Base-by-base conservation (phyloP, 768 basidiomycete species). In the Chlorophyllum brunneum region DNA sequence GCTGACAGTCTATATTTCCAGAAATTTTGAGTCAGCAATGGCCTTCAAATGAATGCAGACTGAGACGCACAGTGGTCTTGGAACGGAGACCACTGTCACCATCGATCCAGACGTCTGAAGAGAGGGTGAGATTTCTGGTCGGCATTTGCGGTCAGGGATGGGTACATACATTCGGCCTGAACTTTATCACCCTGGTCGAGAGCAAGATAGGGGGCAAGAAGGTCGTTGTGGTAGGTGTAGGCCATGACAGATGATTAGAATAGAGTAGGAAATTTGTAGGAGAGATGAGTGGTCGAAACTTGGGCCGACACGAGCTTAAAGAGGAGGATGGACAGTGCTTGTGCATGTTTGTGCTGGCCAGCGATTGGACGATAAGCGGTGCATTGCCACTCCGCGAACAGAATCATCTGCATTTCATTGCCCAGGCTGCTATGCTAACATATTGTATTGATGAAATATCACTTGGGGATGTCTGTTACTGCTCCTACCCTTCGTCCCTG, bases 41-140 rank as follows among this genome's bases (percentile, higher is more conserved):
- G n/a, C n/a, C n/a, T n/a, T n/a, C n/a, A n/a, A n/a, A n/a, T n/a
- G n/a, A n/a, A n/a, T n/a, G n/a, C n/a, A n/a, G n/a, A n/a, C n/a
- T n/a, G n/a, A n/a, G n/a, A 72, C 85, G 40, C 56, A 92, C 92
- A 38, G 88, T 97, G 59, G 95, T 98, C 81, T 99, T 99, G 63
- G 86, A 95, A 68, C 97, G 92, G 58, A 97, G 83, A 58, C 91
- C 95, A 59, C 81, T 79, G 67, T 98, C 88, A 56, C 95, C 95
- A 67, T 98, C 95, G 67, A 98, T 86, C 95, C 95, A 98, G 73
- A 98, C 88, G 70, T 98, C 94, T 98, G 68, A 36, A 49, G 55
- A 39, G 58, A 58, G 56, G 54, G 40, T 50, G 39, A 45, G 53
- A 54, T 36, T 56, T 56, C 43, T 49, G 50, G 57, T n/a, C n/a